Evolutionary conservation across 345 rosid species (phyloP).

Genomic region (Angophora floribunda): DNA sequence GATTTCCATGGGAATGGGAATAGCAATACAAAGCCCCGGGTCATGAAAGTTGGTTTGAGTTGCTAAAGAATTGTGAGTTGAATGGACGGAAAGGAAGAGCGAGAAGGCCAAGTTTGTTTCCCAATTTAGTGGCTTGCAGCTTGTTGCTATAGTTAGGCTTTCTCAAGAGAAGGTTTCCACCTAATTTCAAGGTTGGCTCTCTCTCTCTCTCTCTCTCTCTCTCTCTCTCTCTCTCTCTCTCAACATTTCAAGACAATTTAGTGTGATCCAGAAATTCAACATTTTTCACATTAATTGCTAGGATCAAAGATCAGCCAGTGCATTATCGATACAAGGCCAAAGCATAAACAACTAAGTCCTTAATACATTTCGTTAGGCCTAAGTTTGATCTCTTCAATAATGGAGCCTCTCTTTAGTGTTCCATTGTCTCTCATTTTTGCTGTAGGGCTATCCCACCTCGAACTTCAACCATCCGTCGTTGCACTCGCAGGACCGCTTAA

Average conservation of each 20-base stretch:
- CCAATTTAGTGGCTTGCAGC: conserved; percentile 5
- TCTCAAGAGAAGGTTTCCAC: conserved; percentile 6
- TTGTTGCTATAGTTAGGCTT: conserved; percentile 7
- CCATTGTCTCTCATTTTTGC: too few species aligned
- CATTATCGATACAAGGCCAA: too few species aligned
- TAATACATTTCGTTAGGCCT: too few species aligned
- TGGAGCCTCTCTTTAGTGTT: too few species aligned
- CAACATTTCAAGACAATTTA: too few species aligned
- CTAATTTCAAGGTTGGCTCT: conserved; percentile 33
- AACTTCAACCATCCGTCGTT: background rate
- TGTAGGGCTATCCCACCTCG: background rate
- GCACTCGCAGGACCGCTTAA: too few species aligned
- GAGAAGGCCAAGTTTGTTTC: background rate
- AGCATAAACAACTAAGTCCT: too few species aligned
- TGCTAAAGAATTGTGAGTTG: background rate
- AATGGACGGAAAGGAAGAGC: background rate
- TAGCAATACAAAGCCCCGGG: background rate
- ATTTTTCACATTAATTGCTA: too few species aligned
- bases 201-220: background rate
- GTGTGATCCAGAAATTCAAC: too few species aligned
- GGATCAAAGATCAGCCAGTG: too few species aligned
- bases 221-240: background rate
- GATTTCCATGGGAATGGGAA: background rate
- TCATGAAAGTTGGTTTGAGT: background rate
- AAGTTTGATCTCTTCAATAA: too few species aligned